Percentiles rank a stretch among this genome's conserved stretches.
Evolutionary conservation across 495 filamentous ascomycete genomes (phyloP).

Genomic region (Lasiosphaeria hispida): DNA sequence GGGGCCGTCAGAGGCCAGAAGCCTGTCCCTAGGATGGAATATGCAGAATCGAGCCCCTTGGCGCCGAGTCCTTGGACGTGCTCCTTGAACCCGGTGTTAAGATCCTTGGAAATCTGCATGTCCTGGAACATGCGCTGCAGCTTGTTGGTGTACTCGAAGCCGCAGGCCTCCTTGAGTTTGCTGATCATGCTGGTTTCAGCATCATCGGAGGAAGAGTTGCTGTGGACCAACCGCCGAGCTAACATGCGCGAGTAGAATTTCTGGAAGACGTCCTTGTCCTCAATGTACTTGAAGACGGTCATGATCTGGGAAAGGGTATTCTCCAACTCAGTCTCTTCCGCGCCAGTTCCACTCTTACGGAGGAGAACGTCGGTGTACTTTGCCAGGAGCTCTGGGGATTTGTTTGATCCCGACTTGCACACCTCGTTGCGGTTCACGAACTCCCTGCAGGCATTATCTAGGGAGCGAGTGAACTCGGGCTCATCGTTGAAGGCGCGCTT

Average conservation of each 20-base stretch:
- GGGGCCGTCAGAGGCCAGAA: constrained; percentile 95
- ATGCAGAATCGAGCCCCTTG: constrained; percentile 65
- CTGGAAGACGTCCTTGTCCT: constrained; percentile 99
- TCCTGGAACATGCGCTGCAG: constrained; percentile 99
- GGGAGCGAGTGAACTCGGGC: constrained; percentile 91
- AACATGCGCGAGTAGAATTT: constrained; percentile 98
- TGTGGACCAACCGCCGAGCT: constrained; percentile 90
- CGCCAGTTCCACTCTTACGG: constrained; percentile 85
- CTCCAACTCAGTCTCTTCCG: constrained; percentile 92
- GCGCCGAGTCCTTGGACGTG: constrained; percentile 49
- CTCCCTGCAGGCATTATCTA: constrained; percentile 96
- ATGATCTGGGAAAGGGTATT: constrained; percentile 91
- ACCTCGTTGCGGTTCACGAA: constrained; percentile 97
- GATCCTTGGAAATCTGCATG: constrained; percentile 96
- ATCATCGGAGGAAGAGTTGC: constrained; percentile 91
- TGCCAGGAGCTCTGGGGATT: constrained; percentile 89
- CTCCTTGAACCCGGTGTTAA: constrained; percentile 79
- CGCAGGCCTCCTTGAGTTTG: constrained; percentile 98
- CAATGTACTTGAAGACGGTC: constrained; percentile 99
- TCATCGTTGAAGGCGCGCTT: constrained; percentile 92
- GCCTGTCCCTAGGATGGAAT: constrained; percentile 88
- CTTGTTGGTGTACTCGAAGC: constrained; percentile 99
- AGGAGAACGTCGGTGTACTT: constrained; percentile 94
- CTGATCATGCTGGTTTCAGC: constrained; percentile 99
- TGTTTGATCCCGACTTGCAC: constrained; percentile 86